phyloP scores from a whole-genome alignment of 2,329 filamentous ascomycete genomes.

The Cladobotryum mycophilum region DNA sequence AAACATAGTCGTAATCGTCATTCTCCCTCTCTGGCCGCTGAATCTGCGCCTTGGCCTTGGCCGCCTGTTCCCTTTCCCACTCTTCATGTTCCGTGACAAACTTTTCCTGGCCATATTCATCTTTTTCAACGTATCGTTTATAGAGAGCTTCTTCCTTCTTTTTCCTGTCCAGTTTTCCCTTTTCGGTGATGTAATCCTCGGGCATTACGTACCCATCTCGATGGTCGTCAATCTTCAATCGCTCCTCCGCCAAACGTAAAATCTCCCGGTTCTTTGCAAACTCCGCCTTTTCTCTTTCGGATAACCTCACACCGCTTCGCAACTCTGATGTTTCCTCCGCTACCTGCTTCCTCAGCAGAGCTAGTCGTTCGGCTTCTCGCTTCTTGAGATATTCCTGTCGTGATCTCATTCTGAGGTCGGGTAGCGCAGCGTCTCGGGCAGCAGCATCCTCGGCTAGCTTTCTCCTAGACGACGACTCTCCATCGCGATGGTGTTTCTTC shows the following conservation, averaged over 20 bases:
- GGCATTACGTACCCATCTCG: conserved; percentile 88
- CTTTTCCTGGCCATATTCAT: conserved; percentile 80
- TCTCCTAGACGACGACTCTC: conserved; percentile 52
- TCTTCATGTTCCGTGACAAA: conserved; percentile 92
- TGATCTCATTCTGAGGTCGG: conserved; percentile 74
- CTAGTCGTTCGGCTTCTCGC: conserved; percentile 77
- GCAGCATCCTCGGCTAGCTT: conserved; percentile 47
- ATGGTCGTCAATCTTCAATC: conserved; percentile 83
- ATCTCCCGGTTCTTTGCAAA: conserved; percentile 86
- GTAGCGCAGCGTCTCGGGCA: conserved; percentile 64
- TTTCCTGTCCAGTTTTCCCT: conserved; percentile 79
- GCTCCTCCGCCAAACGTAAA: conserved; percentile 73
- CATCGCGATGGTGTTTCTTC: conserved; percentile 59
- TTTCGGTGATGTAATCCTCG: conserved; percentile 91
- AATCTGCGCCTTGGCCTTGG: conserved; percentile 84
- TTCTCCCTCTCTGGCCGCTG: conserved; percentile 66
- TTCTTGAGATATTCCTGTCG: conserved; percentile 93
- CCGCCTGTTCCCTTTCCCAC: conserved; percentile 86
- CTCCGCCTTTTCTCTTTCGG: conserved; percentile 73
- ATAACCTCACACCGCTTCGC: conserved; percentile 66
- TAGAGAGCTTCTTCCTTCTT: conserved; percentile 88
- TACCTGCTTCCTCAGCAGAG: conserved; percentile 83
- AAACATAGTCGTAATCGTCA: conserved; percentile 85
- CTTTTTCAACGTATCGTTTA: conserved; percentile 80
- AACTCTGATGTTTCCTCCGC: conserved; percentile 80